A percentile compares a stretch with the other conserved stretches of the same genome.
Evolutionary conservation across 768 basidiomycete genomes (phyloP).

Genomic region (Roridomyces roridus): DNA sequence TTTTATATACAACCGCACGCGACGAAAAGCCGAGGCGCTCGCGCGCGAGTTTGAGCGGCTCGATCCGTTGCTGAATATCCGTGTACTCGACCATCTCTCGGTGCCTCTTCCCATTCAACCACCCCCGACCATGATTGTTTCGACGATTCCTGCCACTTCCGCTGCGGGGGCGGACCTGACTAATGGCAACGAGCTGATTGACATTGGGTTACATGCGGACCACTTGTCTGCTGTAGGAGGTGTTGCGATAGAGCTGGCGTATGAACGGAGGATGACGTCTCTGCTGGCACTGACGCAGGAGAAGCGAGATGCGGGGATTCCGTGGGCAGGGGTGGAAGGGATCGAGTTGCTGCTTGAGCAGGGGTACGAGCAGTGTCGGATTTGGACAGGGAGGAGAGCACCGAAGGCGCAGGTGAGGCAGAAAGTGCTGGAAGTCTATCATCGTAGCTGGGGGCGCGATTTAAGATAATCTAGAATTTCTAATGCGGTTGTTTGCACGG

Average conservation of each 20-base stretch:
- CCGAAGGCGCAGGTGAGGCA: conserved; percentile 49
- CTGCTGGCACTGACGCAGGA: conserved; percentile 59
- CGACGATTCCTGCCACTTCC: conserved; percentile 67
- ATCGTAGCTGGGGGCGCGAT: conserved; percentile 19
- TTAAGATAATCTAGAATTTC: neutral
- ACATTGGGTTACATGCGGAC: conserved; percentile 54
- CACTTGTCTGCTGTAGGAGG: conserved; percentile 31
- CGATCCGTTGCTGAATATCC: conserved; percentile 54
- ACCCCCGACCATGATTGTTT: conserved; percentile 65
- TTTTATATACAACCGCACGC: conserved; percentile 78
- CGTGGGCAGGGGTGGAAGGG: conserved; percentile 66
- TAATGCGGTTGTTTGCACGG: conserved; percentile 2
- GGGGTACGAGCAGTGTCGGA: conserved; percentile 65
- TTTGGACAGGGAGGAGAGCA: conserved; percentile 63
- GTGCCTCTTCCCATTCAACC: conserved; percentile 42
- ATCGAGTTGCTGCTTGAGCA: conserved; percentile 76
- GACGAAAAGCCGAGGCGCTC: conserved; percentile 62
- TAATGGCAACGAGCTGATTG: conserved; percentile 36
- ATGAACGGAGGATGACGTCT: conserved; percentile 71
- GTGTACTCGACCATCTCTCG: conserved; percentile 54
- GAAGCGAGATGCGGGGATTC: conserved; percentile 31
- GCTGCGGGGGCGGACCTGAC: conserved; percentile 29
- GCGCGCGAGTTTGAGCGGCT: conserved; percentile 54
- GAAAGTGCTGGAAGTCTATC: conserved; percentile 52
- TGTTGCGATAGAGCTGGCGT: conserved; percentile 79